phyloP scores from a whole-genome alignment of 768 basidiomycete species.

The Cystobasidium onofrii region DNA sequence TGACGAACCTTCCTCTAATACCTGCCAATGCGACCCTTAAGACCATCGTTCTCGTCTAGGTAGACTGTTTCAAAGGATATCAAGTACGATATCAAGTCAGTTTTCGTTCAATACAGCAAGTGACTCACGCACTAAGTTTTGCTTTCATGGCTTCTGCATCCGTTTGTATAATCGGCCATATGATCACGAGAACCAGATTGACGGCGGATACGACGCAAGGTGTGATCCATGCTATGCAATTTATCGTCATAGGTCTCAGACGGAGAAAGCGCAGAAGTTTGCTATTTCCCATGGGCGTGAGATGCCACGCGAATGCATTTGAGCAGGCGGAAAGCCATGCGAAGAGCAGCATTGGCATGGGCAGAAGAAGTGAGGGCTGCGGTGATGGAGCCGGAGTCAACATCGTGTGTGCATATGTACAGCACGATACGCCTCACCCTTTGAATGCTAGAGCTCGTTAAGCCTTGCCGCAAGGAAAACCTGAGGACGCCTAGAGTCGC shows the following conservation, averaged over 20 bases:
- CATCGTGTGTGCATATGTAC: no score
- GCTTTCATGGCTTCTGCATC: not conserved
- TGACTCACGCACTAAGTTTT: not conserved
- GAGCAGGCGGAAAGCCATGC: conserved; percentile 12
- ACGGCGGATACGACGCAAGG: not conserved
- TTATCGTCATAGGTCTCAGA: conserved; percentile 8
- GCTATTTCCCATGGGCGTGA: conserved; percentile 1
- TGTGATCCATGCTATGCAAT: conserved; percentile 1
- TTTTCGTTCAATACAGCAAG: no score
- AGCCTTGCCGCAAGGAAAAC: conserved; percentile 14
- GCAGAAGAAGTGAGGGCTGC: conserved; percentile 15
- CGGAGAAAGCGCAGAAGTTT: not conserved
- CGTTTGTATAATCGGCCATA: not conserved
- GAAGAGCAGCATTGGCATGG: conserved; percentile 14
- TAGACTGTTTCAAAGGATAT: no score
- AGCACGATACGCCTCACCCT: no score
- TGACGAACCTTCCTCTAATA: not conserved
- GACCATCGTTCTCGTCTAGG: not conserved
- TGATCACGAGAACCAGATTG: not conserved
- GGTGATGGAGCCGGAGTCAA: no score
- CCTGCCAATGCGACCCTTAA: not conserved
- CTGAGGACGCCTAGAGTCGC: not conserved
- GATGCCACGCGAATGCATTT: conserved; percentile 29
- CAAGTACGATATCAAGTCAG: no score
- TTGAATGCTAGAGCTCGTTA: not conserved